Percentiles rank a stretch among this genome's conserved stretches.
Evolutionary conservation across 345 rosid genomes (phyloP).

Genomic region (Punica granatum): DNA sequence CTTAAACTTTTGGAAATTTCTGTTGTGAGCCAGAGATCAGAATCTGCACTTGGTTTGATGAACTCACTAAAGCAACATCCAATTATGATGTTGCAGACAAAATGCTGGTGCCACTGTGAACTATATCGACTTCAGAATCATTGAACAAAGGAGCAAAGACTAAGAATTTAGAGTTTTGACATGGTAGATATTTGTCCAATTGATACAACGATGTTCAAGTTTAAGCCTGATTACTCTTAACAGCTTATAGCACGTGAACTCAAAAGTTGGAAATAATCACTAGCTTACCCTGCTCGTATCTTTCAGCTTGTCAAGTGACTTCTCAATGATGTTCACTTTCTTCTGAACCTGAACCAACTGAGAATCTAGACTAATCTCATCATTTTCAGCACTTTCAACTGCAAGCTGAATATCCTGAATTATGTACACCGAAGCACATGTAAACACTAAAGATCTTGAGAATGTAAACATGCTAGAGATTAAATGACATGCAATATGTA

Average conservation of each 20-base stretch:
- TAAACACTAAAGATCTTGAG: background rate
- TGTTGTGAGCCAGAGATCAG: background rate
- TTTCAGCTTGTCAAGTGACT: slow-evolving; percentile 74
- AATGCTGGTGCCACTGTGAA: background rate
- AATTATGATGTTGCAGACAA: background rate
- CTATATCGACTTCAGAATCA: background rate
- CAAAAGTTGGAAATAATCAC: background rate
- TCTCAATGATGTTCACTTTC: slow-evolving; percentile 61
- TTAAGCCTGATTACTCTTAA: background rate
- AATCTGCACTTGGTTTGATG: background rate
- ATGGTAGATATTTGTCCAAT: background rate
- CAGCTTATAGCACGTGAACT: background rate
- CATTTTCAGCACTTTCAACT: slow-evolving; percentile 21
- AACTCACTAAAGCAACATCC: background rate
- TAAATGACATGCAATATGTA: no score
- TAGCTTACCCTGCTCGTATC: slow-evolving; percentile 69
- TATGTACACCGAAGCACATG: slow-evolving; percentile 1
- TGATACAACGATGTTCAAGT: background rate
- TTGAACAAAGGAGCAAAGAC: background rate
- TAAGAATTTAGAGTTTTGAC: background rate
- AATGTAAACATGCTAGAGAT: background rate
- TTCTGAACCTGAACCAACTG: slow-evolving; percentile 45
- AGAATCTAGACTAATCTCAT: slow-evolving; percentile 27
- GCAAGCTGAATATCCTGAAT: slow-evolving; percentile 41
- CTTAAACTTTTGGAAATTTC: background rate